Base-by-base conservation (phyloP, 2,329 filamentous ascomycete genomes). In the Colletotrichum siamense region DNA sequence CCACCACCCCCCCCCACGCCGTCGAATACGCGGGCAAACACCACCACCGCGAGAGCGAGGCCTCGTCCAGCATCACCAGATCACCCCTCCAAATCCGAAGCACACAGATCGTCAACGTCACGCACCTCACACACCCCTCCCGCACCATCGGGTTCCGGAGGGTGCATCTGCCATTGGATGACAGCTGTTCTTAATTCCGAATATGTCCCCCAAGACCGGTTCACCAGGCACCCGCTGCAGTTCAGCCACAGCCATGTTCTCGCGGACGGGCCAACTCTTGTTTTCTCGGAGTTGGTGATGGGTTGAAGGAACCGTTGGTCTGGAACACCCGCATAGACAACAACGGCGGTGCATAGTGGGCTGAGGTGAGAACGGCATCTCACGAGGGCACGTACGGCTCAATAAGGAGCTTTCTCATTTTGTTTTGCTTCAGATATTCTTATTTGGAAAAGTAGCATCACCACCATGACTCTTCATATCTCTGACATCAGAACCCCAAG, bases 211-310 rank as follows among this genome's bases (percentile, higher is more conserved):
- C 39, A 22, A 13, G 15, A 18, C 34, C 16, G 26, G 49, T 68
- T 49, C 22, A 30, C 55, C 24, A 24, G 32, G 63, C 63, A 66
- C 28, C 39, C 16, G 22, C 44, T 52, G 44, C n/a, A 24, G 9
- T 49, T 49, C 39, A 70, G 16, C n/a, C 59, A 71, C 44, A 26
- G n/a, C 39, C 36, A 24, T 57, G 30, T 62, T 32, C 12, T 32
- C 30, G 55, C 62, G 64, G 62, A 75, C 73, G 63, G 69, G 66
- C 69, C 70, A 73, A 73, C 64, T 55, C 73, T 76, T 76, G 73
- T 64, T 73, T 67, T 28, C 30, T 18, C 16, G 4, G 13, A 16
- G 10, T 16, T 32, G 16, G 30, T 15, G 44, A 22, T 34, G 15
- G 6, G 36, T 30, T 36, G 8, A 8, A 32, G 12, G 49, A 72